phyloP scores from a whole-genome alignment of 2,329 filamentous ascomycete genomes.

The Endothia cerciana region DNA sequence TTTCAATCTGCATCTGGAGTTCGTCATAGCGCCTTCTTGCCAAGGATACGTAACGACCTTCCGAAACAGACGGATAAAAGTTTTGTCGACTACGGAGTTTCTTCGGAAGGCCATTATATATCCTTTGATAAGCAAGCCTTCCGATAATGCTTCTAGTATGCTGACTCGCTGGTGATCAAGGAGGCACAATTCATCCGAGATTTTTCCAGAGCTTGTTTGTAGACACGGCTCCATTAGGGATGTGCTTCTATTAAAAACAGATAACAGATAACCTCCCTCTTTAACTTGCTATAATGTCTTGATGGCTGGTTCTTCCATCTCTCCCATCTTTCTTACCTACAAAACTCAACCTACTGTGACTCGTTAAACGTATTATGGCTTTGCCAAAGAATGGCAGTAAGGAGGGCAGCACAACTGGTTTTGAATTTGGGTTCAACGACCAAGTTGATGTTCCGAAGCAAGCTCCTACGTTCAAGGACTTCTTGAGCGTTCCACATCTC shows the following conservation, averaged over 20 bases:
- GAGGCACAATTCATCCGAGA: neutral
- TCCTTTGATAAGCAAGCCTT: neutral
- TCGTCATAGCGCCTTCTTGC: neutral
- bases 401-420: neutral
- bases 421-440: no score
- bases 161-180: neutral
- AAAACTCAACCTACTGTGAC: neutral
- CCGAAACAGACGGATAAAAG: neutral
- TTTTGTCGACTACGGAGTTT: neutral
- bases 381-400: neutral
- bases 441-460: no score
- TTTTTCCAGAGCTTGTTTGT: neutral
- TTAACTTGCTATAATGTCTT: neutral
- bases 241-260: neutral
- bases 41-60: neutral
- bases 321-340: neutral
- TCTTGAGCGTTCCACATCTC: neutral
- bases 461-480: neutral
- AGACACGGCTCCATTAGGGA: neutral
- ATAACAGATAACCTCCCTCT: neutral
- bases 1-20: neutral
- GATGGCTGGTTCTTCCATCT: neutral
- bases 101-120: neutral
- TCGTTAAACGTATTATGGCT: neutral
- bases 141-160: neutral